Evolutionary conservation across 345 rosid species (phyloP).

Genomic region (Murraya paniculata): DNA sequence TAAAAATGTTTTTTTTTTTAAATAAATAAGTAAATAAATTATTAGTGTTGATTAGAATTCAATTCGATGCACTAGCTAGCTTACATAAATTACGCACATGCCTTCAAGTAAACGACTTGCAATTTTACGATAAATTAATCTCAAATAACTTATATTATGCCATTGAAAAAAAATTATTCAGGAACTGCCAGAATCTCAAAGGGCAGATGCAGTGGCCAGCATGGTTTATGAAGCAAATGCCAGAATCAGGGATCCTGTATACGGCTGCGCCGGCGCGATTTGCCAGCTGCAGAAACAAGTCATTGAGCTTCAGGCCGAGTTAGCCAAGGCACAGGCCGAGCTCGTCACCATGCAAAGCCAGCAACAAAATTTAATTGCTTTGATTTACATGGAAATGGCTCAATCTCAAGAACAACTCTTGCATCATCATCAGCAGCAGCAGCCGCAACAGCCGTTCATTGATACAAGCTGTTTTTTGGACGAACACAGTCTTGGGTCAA

Average conservation of each 20-base stretch:
- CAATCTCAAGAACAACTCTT: slow-evolving; percentile 24
- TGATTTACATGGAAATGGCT: slow-evolving; percentile 50
- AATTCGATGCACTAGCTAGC: no score
- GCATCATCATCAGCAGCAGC: slow-evolving; percentile 16
- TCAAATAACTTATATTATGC: no score
- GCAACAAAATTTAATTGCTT: slow-evolving; percentile 43
- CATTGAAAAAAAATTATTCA: slow-evolving; percentile 9
- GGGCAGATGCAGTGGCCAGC: slow-evolving; percentile 82
- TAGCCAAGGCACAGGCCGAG: slow-evolving; percentile 62
- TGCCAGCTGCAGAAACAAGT: slow-evolving; percentile 55
- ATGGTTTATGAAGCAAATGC: slow-evolving; percentile 87
- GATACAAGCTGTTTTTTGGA: slow-evolving; percentile 51
- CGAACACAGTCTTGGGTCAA: slow-evolving; percentile 33
- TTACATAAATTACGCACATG: no score
- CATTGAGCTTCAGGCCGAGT: slow-evolving; percentile 49
- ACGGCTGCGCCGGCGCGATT: slow-evolving; percentile 65
- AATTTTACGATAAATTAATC: no score
- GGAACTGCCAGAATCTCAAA: slow-evolving; percentile 75
- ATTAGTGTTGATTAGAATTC: no score
- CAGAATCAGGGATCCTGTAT: slow-evolving; percentile 73
- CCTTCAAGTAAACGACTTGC: no score
- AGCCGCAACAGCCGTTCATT: slow-evolving; percentile 3
- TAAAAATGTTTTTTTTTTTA: no score
- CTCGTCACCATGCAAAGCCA: slow-evolving; percentile 47
- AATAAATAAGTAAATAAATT: no score